Percentiles rank a stretch among this genome's conserved stretches.
Conservation (phyloP, 1,139 yeast species). For the Diutina rugosa region DNA sequence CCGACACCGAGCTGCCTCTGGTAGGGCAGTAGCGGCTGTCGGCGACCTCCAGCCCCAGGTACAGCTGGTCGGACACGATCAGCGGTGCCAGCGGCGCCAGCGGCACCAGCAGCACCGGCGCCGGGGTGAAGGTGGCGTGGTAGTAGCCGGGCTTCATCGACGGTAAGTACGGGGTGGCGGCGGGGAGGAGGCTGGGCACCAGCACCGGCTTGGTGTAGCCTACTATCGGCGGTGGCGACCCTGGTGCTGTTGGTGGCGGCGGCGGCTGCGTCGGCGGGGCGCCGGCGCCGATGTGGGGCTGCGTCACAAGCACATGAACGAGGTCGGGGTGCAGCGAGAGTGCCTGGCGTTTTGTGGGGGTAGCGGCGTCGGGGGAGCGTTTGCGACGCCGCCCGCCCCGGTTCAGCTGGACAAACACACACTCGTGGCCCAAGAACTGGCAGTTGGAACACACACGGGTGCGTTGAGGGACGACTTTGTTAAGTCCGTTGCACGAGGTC, state of each 20-base stretch:
- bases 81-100: constrained; percentile 5
- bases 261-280: neutral
- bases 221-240: neutral
- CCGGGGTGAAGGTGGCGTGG: constrained; percentile 1
- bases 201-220: neutral
- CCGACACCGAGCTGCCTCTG: neutral
- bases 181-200: constrained; percentile 4
- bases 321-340: neutral
- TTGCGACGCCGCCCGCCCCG: constrained; percentile 46
- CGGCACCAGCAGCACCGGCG: constrained; percentile 4
- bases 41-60: neutral
- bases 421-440: constrained; percentile 30
- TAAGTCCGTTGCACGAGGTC: constrained; percentile 6
- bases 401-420: constrained; percentile 46
- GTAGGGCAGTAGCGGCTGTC: neutral
- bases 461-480: constrained; percentile 5
- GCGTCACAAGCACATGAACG: neutral
- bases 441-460: constrained; percentile 36
- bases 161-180: constrained; percentile 5
- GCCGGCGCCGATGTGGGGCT: constrained; percentile 1
- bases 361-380: constrained; percentile 5
- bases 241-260: neutral
- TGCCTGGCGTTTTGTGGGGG: neutral
- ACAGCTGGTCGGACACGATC: neutral
- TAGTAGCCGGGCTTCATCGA: neutral